Evolutionary conservation across 2,329 filamentous ascomycete species (phyloP), one percentile per base, ranked within the genome.

Genomic region (Apiospora pterosperma): DNA sequence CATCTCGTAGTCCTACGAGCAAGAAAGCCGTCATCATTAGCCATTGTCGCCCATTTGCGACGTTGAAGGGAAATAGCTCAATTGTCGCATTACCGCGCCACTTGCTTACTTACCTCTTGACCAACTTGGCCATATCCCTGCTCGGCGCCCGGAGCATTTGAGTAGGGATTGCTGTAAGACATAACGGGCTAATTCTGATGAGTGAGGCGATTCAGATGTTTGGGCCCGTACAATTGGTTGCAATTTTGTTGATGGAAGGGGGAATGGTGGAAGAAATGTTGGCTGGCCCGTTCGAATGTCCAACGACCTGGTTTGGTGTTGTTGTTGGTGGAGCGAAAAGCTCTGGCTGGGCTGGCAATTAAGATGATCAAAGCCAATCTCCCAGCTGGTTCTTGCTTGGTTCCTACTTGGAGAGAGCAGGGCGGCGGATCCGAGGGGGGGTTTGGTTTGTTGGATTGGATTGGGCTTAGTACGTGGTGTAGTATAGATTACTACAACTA

Each of bases 131-230:
- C 77, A 65, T 84, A 79, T 64, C 79, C 81, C 65, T 78, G 73
- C 73, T 84, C 83, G 65, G 82, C 80, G 64, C 76, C 72, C 44
- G 44, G 44, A 19, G 23, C 44, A 19, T n/a, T 55, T 67, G 84
- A 81, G 75, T 92, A 92, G 42, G 88, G 89, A 74, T 91, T 90
- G 68, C 85, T 79, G 79, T 88, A 85, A 69, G 87, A 87, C 88
- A 90, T 89, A 75, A 65, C 76, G 75, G 64, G 65, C 59, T 34
- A 55, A 55, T 34, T n/a, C 21, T 34, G 48, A 55, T 55, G 48
- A 11, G 5, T 55, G 16, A 19, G 31, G 14, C 28, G 58, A 38
- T 16, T 39, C 7, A 8, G 59, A 38, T 39, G 59, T 23, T 25
- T 59, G 52, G 41, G 38, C 28, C 21, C 36, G 36, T 38, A 11